Base-by-base conservation (phyloP, 768 basidiomycete species). In the Favolaschia claudopus region DNA sequence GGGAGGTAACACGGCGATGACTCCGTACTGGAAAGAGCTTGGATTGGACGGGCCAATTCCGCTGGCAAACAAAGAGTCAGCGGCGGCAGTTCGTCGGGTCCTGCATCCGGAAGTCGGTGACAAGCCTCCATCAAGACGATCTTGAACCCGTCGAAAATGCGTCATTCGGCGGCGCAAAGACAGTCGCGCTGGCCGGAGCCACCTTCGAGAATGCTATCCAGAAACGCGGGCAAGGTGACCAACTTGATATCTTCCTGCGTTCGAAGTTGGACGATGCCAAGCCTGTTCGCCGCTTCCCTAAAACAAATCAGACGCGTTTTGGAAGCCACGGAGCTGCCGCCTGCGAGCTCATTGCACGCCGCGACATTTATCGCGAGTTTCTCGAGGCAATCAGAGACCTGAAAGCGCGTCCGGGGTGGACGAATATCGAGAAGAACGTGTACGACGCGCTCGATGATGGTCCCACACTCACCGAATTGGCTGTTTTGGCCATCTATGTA, bases 401-500 rank as follows among this genome's bases (percentile, higher is more conserved):
- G n/a, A n/a, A n/a, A n/a, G n/a, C n/a, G n/a, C n/a, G n/a, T n/a
- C n/a, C n/a, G n/a, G n/a, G n/a, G n/a, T n/a, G n/a, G n/a, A n/a
- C n/a, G n/a, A n/a, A n/a, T n/a, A n/a, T n/a, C n/a, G n/a, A n/a
- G n/a, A n/a, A n/a, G n/a, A 70, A 70, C 43, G 36, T 69, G 7
- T 64, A 45, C n/a, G 39, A 67, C 10, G 68, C 40, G 6, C 52
- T 70, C 7, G 15, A 52, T n/a, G n/a, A n/a, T n/a, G n/a, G n/a
- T n/a, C n/a, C n/a, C n/a, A n/a, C n/a, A n/a, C n/a, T n/a, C n/a
- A 59, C 55, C 13, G 69, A 69, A 37, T 54, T 69, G 5, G 57
- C 53, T 9, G 66, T 50, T 14, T 44, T 69, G 4, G 47, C 47
- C 7, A 25, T 68, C 1, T 64, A n/a, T n/a, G n/a, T n/a, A 64